A percentile compares a stretch with the other conserved stretches of the same genome.
These are phyloP conservation scores for Xylariaceae sp. DNA, from an alignment of 2,329 filamentous ascomycete species.

Conservation along the genomic window DNA sequence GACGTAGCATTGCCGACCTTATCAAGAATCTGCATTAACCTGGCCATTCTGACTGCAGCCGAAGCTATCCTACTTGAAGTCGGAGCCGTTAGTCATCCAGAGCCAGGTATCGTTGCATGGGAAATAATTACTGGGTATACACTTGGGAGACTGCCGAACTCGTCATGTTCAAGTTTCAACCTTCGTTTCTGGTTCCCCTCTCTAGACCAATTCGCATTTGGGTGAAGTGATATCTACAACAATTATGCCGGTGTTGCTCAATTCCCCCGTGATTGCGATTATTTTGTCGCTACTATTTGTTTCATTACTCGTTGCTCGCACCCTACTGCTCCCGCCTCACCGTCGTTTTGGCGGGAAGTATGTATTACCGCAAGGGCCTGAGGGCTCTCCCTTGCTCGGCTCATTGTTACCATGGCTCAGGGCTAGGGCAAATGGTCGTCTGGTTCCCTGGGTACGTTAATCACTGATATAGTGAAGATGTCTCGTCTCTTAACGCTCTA, in stretches of 20 bases:
- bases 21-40: neutral
- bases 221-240: neutral
- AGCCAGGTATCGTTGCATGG: no score
- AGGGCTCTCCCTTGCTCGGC: constrained; percentile 12
- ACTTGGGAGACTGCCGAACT: no score
- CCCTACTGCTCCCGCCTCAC: constrained; percentile 7
- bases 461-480: neutral
- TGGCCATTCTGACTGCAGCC: neutral
- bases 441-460: constrained; percentile 6
- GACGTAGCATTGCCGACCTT: neutral
- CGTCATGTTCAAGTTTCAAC: no score
- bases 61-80: neutral
- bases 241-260: neutral
- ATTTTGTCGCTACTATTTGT: neutral
- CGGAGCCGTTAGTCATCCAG: no score
- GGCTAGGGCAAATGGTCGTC: constrained; percentile 1
- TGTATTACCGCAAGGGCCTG: constrained; percentile 13
- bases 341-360: neutral
- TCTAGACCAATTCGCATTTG: neutral
- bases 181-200: no score
- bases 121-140: no score
- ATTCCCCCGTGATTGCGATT: neutral
- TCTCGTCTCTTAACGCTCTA: neutral
- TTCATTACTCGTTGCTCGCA: neutral
- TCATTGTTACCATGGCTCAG: constrained; percentile 12